phyloP scores from a whole-genome alignment of 2,329 filamentous ascomycete species.

The Cordyceps tenuipes region DNA sequence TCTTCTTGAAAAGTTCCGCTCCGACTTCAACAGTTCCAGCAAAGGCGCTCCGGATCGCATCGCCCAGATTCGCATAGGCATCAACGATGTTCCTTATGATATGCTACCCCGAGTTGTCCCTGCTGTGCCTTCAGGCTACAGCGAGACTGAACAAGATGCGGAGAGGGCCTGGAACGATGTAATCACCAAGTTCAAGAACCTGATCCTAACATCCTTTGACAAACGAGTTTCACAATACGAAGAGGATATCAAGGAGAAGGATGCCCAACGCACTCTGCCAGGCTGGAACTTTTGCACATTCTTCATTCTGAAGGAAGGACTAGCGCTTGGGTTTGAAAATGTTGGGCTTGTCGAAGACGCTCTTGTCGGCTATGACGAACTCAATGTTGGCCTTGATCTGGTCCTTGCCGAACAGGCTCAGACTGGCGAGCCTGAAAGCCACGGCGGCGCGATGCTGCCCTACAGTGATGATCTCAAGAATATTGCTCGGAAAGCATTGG shows the following conservation, averaged over 20 bases:
- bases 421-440: conserved; percentile 50
- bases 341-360: conserved; percentile 95
- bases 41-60: conserved; percentile 71
- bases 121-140: conserved; percentile 54
- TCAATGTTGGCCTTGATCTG: conserved; percentile 77
- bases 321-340: conserved; percentile 90
- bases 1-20: conserved; percentile 78
- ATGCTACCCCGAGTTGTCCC: conserved; percentile 54
- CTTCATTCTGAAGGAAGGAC: conserved; percentile 92
- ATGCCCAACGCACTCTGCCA: conserved; percentile 74
- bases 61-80: conserved; percentile 72
- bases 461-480: conserved; percentile 67
- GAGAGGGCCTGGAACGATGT: conserved; percentile 78
- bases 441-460: conserved; percentile 62
- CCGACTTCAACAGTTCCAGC: conserved; percentile 72
- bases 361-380: conserved; percentile 87
- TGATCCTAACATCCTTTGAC: conserved; percentile 87
- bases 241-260: conserved; percentile 92
- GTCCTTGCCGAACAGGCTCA: conserved; percentile 66
- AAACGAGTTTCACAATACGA: conserved; percentile 88
- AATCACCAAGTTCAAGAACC: conserved; percentile 74
- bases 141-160: conserved; percentile 67
- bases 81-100: conserved; percentile 61
- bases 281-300: conserved; percentile 99
- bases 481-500: conserved; percentile 44